Evolutionary conservation across 2,329 filamentous ascomycete species (phyloP).

Genomic region (Neocatenulostroma microsporum): DNA sequence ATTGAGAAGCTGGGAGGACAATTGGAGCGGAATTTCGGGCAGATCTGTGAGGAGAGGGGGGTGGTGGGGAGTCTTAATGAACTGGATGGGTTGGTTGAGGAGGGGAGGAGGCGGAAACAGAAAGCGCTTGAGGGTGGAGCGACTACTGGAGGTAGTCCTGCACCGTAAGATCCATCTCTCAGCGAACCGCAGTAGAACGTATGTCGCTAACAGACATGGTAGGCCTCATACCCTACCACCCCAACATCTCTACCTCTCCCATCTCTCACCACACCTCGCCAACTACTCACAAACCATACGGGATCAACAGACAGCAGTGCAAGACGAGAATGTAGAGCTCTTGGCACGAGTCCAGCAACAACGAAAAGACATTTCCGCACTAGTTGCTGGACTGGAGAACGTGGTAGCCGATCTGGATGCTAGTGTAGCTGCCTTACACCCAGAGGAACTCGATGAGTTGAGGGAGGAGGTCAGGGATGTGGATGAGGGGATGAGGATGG

Average conservation of each 20-base stretch:
- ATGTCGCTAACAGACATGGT: neutral
- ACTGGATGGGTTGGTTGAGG: slow-evolving; percentile 52
- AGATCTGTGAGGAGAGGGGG: slow-evolving; percentile 49
- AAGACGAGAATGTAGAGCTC: slow-evolving; percentile 47
- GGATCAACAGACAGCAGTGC: slow-evolving; percentile 42
- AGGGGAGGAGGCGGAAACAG: slow-evolving; percentile 48
- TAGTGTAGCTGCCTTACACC: slow-evolving; percentile 34
- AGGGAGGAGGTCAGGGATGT: slow-evolving; percentile 23
- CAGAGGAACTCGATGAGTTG: slow-evolving; percentile 24
- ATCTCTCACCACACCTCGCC: slow-evolving; percentile 50
- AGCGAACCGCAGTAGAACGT: slow-evolving; percentile 8
- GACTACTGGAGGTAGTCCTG: slow-evolving; percentile 25
- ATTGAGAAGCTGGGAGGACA: slow-evolving; percentile 51
- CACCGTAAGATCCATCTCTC: slow-evolving; percentile 36
- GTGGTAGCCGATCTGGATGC: slow-evolving; percentile 52
- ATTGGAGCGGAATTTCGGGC: slow-evolving; percentile 48
- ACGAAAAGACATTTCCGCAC: slow-evolving; percentile 48
- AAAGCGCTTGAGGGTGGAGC: slow-evolving; percentile 31
- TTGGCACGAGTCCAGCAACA: slow-evolving; percentile 47
- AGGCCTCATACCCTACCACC: slow-evolving; percentile 54
- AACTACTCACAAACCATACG: slow-evolving; percentile 44
- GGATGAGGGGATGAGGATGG: slow-evolving; percentile 22
- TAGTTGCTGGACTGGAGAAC: slow-evolving; percentile 48
- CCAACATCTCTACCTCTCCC: slow-evolving; percentile 50
- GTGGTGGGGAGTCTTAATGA: slow-evolving; percentile 53